These are phyloP conservation scores for Lentithecium fluviatile DNA, from an alignment of 495 filamentous ascomycete genomes.

Conservation along the genomic window DNA sequence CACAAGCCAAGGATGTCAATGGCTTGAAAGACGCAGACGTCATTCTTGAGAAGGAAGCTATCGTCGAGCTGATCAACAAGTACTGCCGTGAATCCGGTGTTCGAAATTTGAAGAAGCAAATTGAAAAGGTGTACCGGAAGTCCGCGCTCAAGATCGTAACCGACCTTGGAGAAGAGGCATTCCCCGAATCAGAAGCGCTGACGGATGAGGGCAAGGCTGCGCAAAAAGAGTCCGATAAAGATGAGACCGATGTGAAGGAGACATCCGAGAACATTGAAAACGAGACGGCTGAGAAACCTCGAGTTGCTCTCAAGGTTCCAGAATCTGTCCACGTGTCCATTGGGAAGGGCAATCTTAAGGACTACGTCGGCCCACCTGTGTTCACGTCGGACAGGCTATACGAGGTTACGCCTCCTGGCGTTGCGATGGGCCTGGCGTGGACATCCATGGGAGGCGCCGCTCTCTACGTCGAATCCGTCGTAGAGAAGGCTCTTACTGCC, in stretches of 20 bases:
- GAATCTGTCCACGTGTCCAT: constrained; percentile 85
- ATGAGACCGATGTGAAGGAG: constrained; percentile 56
- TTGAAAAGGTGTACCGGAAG: constrained; percentile 98
- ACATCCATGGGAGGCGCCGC: constrained; percentile 97
- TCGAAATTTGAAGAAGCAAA: constrained; percentile 98
- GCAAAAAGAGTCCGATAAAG: constrained; percentile 66
- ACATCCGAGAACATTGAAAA: constrained; percentile 62
- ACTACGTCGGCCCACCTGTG: constrained; percentile 94
- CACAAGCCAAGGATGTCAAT: constrained; percentile 84
- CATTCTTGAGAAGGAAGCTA: constrained; percentile 73
- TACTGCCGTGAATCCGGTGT: constrained; percentile 98
- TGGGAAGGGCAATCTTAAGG: constrained; percentile 85
- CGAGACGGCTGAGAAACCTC: constrained; percentile 71
- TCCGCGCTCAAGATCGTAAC: constrained; percentile 95
- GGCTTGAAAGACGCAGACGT: constrained; percentile 92
- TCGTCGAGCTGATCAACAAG: constrained; percentile 95
- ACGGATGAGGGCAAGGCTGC: constrained; percentile 88
- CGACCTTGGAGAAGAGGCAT: constrained; percentile 82
- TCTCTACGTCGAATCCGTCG: constrained; percentile 94
- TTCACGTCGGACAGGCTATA: constrained; percentile 96
- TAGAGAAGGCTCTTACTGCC: constrained; percentile 73
- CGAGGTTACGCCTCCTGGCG: constrained; percentile 91
- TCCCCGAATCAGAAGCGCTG: constrained; percentile 78
- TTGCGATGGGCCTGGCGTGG: constrained; percentile 98
- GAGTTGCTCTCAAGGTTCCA: constrained; percentile 79